Evolutionary conservation across 2,329 filamentous ascomycete genomes (phyloP).

Genomic region (Nemania abortiva): DNA sequence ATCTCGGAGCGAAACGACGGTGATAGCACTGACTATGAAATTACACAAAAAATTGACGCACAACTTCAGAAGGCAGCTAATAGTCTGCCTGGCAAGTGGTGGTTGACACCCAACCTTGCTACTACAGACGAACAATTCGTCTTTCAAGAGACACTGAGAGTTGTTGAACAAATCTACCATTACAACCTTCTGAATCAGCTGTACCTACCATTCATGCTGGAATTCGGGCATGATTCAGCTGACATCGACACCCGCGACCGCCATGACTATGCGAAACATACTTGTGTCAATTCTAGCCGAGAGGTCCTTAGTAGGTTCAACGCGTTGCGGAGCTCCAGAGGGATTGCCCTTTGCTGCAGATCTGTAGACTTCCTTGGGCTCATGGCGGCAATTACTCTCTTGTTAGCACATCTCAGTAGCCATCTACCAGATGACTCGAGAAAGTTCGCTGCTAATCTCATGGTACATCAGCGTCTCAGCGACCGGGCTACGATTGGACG

Average conservation of each 20-base stretch:
- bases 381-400: constrained; percentile 16
- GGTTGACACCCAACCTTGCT: constrained; percentile 48
- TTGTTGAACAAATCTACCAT: constrained; percentile 57
- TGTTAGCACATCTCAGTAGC: constrained; percentile 19
- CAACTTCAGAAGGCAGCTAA: constrained; percentile 51
- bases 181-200: constrained; percentile 57
- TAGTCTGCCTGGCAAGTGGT: constrained; percentile 53
- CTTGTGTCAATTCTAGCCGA: constrained; percentile 53
- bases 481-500: constrained; percentile 15
- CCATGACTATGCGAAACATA: constrained; percentile 49
- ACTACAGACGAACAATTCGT: background rate
- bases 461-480: constrained; percentile 23
- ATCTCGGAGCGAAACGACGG: constrained; percentile 56
- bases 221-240: constrained; percentile 6
- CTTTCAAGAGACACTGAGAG: constrained; percentile 51
- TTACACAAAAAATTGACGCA: constrained; percentile 51
- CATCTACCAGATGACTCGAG: background rate
- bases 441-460: background rate
- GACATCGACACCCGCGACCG: constrained; percentile 25
- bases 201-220: constrained; percentile 60
- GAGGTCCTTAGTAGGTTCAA: constrained; percentile 55
- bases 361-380: constrained; percentile 20
- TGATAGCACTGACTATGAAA: constrained; percentile 42
- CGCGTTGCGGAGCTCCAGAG: constrained; percentile 26
- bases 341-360: constrained; percentile 13